These are phyloP conservation scores for Candida nonsorbophila DNA, from an alignment of 805 yeast genomes.

Conservation along the genomic window DNA sequence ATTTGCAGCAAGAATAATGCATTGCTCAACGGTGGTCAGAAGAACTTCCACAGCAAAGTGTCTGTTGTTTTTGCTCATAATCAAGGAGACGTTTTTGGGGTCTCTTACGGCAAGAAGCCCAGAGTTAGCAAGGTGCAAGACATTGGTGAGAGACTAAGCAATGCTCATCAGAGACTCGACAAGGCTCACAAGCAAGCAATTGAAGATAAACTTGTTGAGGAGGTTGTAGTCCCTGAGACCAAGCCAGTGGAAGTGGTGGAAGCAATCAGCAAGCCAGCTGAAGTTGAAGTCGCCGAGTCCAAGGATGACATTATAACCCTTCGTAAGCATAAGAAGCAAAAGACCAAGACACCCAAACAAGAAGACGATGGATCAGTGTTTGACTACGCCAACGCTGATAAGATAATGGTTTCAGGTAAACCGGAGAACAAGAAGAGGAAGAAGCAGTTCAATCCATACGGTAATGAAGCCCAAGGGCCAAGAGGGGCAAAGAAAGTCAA, in stretches of 20 bases:
- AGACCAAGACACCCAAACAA: background rate
- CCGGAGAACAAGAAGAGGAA: conserved; percentile 11
- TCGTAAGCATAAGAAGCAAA: conserved; percentile 13
- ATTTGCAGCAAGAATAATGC: no score
- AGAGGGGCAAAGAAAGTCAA: conserved; percentile 45
- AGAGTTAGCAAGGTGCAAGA: no score
- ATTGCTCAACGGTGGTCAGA: no score
- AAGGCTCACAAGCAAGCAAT: no score
- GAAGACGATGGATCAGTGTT: conserved; percentile 19
- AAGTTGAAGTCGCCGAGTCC: conserved; percentile 4
- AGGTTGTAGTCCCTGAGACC: conserved; percentile 4
- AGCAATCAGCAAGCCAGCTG: conserved; percentile 2
- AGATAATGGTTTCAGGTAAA: conserved; percentile 25
- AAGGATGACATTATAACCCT: conserved; percentile 36
- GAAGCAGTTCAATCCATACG: conserved; percentile 56
- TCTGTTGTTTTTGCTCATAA: no score
- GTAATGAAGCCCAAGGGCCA: conserved; percentile 46
- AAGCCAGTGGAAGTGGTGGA: conserved; percentile 4
- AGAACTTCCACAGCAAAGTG: no score
- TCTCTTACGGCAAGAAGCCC: no score
- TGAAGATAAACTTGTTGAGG: no score
- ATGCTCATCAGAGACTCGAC: no score
- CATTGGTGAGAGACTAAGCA: no score
- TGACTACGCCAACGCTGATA: conserved; percentile 42
- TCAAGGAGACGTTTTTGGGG: no score